Percentiles rank a stretch among this genome's conserved stretches.
Evolutionary conservation across 78 protist species (phyloP).

Genomic region (slime mould (Dictyostelium discoideum)): DNA sequence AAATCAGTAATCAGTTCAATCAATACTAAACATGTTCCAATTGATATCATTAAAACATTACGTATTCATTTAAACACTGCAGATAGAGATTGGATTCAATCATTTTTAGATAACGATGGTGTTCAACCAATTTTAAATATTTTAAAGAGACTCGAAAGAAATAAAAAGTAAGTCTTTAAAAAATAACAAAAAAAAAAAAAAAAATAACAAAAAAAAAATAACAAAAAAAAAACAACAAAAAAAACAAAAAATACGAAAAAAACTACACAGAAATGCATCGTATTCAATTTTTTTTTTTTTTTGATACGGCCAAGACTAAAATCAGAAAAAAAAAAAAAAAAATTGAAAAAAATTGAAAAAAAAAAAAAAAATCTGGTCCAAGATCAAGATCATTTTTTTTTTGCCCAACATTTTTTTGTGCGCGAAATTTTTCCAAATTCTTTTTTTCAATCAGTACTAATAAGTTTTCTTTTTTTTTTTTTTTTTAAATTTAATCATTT

Average conservation of each 20-base stretch:
- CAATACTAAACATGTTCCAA: not conserved
- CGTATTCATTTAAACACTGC: constrained; percentile 58
- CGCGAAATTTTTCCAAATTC: not conserved
- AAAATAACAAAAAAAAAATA: not conserved
- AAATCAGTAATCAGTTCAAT: constrained; percentile 44
- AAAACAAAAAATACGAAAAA: too few species aligned
- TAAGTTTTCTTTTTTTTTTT: not conserved
- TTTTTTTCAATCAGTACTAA: not conserved
- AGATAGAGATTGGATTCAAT: constrained; percentile 46
- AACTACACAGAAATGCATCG: too few species aligned
- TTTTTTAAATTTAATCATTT: not conserved
- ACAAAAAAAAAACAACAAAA: not conserved
- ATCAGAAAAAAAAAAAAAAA: not conserved
- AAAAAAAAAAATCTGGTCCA: not conserved
- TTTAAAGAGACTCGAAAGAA: constrained; percentile 21
- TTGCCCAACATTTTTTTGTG: too few species aligned
- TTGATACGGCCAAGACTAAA: too few species aligned
- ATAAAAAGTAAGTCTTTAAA: not conserved
- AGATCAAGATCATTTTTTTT: too few species aligned
- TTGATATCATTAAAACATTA: constrained; percentile 39
- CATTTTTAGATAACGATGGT: constrained; percentile 43
- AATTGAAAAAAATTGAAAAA: too few species aligned
- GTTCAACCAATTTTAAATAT: constrained; percentile 61
- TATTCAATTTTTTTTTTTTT: too few species aligned
- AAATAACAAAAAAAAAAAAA: not conserved